Evolutionary conservation across 1,284 basidiomycete species (phyloP).

Genomic region (Apiotrichum gamsii): DNA sequence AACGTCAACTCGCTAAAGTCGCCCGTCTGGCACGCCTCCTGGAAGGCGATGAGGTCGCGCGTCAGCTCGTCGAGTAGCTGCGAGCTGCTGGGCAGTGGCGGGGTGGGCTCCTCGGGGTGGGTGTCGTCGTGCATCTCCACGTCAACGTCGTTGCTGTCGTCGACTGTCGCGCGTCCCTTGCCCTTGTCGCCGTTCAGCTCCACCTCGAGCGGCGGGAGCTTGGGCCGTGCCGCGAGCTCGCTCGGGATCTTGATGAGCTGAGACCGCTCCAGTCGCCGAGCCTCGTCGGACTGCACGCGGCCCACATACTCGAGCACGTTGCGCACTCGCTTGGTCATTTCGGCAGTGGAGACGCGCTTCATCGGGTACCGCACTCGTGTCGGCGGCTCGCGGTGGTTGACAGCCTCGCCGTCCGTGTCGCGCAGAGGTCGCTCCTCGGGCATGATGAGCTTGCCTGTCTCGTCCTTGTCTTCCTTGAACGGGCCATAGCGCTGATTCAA

Average conservation of each 20-base stretch:
- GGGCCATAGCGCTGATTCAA: slow-evolving; percentile 34
- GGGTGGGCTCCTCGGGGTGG: slow-evolving; percentile 4
- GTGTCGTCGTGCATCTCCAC: slow-evolving; percentile 4
- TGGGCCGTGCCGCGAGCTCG: slow-evolving; percentile 8
- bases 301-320: slow-evolving; percentile 81
- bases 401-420: slow-evolving; percentile 27
- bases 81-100: slow-evolving; percentile 51
- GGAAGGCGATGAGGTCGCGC: slow-evolving; percentile 76
- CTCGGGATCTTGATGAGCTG: slow-evolving; percentile 55
- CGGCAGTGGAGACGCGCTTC: slow-evolving; percentile 86
- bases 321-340: slow-evolving; percentile 94
- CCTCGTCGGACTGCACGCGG: slow-evolving; percentile 60
- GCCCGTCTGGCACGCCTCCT: slow-evolving; percentile 70
- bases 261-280: slow-evolving; percentile 63
- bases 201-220: slow-evolving; percentile 8
- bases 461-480: slow-evolving; percentile 32
- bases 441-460: slow-evolving; percentile 27
- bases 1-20: slow-evolving; percentile 17
- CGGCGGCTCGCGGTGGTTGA: slow-evolving; percentile 65
- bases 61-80: slow-evolving; percentile 81
- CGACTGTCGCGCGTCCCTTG: not conserved
- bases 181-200: slow-evolving; percentile 7
- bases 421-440: slow-evolving; percentile 27
- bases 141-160: not conserved
- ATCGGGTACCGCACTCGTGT: slow-evolving; percentile 91